Conservation (phyloP, 257 asterid genomes). For the Fraxinus americana region DNA sequence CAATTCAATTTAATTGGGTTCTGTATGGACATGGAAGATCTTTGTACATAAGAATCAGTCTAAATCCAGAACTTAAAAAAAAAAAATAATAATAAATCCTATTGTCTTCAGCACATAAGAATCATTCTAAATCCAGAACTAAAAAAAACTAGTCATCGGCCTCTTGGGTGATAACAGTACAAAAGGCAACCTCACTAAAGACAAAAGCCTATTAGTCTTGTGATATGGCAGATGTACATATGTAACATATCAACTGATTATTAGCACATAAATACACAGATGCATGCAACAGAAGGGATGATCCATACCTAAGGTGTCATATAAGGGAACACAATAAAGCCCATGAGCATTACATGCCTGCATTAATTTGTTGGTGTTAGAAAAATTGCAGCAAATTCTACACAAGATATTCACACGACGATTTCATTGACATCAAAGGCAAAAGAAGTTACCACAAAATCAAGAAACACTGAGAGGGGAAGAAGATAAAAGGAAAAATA, state of each 20-base stretch:
- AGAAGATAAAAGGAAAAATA: background rate
- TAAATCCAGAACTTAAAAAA: too few species aligned
- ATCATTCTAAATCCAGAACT: too few species aligned
- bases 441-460: constrained; percentile 8
- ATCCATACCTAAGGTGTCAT: constrained; percentile 87
- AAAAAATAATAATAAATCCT: too few species aligned
- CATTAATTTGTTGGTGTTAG: constrained; percentile 35
- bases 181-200: constrained; percentile 18
- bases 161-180: background rate
- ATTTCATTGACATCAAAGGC: constrained; percentile 15
- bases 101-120: background rate
- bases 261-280: constrained; percentile 5
- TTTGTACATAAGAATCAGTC: background rate
- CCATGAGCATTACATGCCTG: constrained; percentile 99
- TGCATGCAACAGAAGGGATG: constrained; percentile 17
- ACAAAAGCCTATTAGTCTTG: constrained; percentile 22
- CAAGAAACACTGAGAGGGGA: background rate
- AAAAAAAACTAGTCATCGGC: background rate
- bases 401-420: constrained; percentile 9
- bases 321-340: constrained; percentile 82
- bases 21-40: background rate
- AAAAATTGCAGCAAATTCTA: constrained; percentile 16
- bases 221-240: constrained; percentile 6
- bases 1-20: constrained; percentile 18
- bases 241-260: background rate